Evolutionary conservation across 148 eudicot genomes (phyloP).

Genomic region (Heliamphora exappendiculata): DNA sequence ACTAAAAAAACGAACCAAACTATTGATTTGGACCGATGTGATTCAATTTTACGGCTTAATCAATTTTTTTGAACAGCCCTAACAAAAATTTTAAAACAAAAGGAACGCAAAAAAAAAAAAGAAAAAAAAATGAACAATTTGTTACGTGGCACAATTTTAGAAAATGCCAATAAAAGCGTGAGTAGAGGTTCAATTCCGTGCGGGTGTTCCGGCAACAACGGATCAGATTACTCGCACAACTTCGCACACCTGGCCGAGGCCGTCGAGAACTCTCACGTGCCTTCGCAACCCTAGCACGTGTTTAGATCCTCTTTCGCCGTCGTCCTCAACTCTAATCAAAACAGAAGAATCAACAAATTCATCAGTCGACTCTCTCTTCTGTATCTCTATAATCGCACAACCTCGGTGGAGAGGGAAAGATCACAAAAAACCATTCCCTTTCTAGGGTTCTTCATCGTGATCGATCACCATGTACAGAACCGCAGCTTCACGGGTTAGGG

Average conservation of each 20-base stretch:
- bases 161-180: too few species aligned
- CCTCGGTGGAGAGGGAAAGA: neutral
- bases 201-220: neutral
- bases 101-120: too few species aligned
- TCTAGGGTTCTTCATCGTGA: conserved; percentile 1
- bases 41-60: too few species aligned
- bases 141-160: too few species aligned
- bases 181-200: neutral
- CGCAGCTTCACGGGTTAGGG: conserved; percentile 31
- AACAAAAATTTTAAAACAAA: too few species aligned
- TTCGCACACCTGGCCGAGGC: neutral
- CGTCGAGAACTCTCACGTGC: neutral
- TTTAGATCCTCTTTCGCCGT: neutral
- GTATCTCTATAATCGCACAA: neutral
- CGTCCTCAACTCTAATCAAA: neutral
- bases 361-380: neutral
- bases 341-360: neutral
- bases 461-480: conserved; percentile 28
- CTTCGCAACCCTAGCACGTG: neutral
- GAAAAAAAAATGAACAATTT: too few species aligned
- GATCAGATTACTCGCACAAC: neutral
- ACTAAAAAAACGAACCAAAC: too few species aligned
- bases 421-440: neutral
- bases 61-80: too few species aligned
- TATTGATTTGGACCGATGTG: too few species aligned